Percentiles rank a stretch among this genome's conserved stretches.
phyloP scores from a whole-genome alignment of 805 yeast genomes.

The Cyberlindnera suaveolens region DNA sequence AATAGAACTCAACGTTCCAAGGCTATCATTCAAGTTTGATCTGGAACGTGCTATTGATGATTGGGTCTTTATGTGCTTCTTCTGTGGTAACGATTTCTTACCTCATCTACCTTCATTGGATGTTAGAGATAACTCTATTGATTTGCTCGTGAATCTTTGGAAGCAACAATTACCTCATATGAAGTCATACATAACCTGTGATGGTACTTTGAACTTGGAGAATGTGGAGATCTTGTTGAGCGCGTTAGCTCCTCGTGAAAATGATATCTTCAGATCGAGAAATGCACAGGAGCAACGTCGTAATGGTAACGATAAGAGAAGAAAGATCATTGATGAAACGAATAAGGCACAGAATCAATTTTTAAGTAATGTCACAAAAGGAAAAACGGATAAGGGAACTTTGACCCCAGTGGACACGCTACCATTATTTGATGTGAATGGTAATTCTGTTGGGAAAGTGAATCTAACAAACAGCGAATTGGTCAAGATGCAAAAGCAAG shows the following conservation, averaged over 20 bases:
- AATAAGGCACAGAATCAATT: conserved; percentile 37
- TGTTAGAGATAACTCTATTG: conserved; percentile 92
- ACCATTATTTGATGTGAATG: conserved; percentile 73
- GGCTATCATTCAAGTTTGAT: conserved; percentile 70
- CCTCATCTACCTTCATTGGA: conserved; percentile 95
- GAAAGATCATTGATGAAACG: conserved; percentile 43
- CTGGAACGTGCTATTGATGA: conserved; percentile 95
- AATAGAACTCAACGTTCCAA: conserved; percentile 69
- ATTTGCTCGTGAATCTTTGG: conserved; percentile 77
- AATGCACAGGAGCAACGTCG: conserved; percentile 66
- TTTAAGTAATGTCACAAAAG: conserved; percentile 53
- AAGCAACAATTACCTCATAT: conserved; percentile 59
- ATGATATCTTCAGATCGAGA: conserved; percentile 63
- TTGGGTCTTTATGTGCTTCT: conserved; percentile 98
- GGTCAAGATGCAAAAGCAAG: conserved; percentile 53
- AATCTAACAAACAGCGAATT: conserved; percentile 65
- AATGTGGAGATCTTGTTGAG: conserved; percentile 69
- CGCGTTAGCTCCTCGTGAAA: conserved; percentile 67
- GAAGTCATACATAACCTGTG: conserved; percentile 80
- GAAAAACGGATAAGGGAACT: conserved; percentile 68
- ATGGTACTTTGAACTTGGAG: conserved; percentile 72
- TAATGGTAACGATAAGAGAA: conserved; percentile 56
- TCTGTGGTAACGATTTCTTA: conserved; percentile 96
- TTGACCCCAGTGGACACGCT: conserved; percentile 59
- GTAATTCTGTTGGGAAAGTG: conserved; percentile 63